These are phyloP conservation scores for Leccinum arenicola DNA, from an alignment of 768 basidiomycete genomes.

Conservation along the genomic window DNA sequence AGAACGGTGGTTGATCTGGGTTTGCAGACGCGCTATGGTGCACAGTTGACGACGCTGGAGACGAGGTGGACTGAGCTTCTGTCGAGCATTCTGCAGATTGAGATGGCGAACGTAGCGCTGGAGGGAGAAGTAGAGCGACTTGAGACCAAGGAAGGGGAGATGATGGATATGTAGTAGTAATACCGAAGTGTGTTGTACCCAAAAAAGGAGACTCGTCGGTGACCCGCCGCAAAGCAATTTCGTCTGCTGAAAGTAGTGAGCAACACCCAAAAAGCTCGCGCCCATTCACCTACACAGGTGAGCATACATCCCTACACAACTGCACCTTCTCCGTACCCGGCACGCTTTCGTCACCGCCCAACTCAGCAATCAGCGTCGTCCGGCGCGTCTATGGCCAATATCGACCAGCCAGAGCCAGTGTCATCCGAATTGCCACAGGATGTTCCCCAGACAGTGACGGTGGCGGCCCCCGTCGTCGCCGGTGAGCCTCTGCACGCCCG, in stretches of 20 bases:
- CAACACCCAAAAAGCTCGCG: neutral
- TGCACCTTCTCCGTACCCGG: neutral
- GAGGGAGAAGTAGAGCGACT: constrained; percentile 74
- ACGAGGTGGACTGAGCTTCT: constrained; percentile 92
- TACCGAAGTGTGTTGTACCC: constrained; percentile 5
- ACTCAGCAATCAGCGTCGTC: constrained; percentile 46
- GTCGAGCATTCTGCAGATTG: constrained; percentile 86
- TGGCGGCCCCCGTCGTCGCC: constrained; percentile 1
- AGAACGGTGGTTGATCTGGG: neutral
- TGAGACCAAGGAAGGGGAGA: constrained; percentile 57
- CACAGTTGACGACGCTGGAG: constrained; percentile 78
- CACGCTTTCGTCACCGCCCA: constrained; percentile 14
- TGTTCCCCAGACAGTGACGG: constrained; percentile 12
- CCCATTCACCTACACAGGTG: constrained; percentile 7
- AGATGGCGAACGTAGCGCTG: constrained; percentile 90
- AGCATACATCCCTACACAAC: neutral
- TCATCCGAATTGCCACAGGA: constrained; percentile 40
- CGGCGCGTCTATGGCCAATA: constrained; percentile 82
- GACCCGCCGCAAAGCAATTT: constrained; percentile 14
- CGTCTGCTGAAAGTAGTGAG: neutral
- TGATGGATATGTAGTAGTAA: constrained; percentile 37
- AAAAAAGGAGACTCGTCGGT: constrained; percentile 26
- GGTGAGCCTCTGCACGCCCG: constrained; percentile 8
- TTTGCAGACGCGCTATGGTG: constrained; percentile 68
- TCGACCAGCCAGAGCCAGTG: constrained; percentile 46